phyloP scores from a whole-genome alignment of 148 eudicot genomes.

The Suaeda aralocaspica region DNA sequence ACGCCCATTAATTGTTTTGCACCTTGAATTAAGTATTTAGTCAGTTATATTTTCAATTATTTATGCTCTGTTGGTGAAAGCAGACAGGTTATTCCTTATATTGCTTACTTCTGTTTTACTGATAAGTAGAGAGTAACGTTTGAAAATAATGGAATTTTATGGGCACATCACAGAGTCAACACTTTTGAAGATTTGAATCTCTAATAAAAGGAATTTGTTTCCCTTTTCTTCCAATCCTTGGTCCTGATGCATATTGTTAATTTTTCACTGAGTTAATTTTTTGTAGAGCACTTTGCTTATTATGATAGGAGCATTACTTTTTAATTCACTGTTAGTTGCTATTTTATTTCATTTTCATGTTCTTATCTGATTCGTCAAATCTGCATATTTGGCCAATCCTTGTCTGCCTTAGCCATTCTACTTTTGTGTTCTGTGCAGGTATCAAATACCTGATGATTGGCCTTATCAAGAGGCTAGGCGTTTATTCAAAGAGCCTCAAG shows the following conservation, averaged over 20 bases:
- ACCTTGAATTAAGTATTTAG: not conserved
- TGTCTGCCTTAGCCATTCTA: not conserved
- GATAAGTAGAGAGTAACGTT: not conserved
- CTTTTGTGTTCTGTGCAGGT: constrained; percentile 37
- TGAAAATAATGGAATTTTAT: not conserved
- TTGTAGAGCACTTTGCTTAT: not conserved
- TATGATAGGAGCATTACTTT: not conserved
- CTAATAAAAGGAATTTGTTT: not conserved
- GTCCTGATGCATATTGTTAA: constrained; percentile 1
- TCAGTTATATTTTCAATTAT: not conserved
- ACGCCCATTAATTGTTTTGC: not conserved
- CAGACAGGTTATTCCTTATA: no score
- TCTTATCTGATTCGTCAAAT: not conserved
- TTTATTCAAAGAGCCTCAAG: constrained; percentile 83
- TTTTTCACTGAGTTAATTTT: not conserved
- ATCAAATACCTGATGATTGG: constrained; percentile 91
- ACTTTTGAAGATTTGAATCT: not conserved
- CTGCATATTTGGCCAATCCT: not conserved
- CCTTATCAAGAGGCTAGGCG: constrained; percentile 87
- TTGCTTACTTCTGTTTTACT: not conserved
- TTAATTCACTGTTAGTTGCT: not conserved
- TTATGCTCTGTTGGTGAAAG: not conserved
- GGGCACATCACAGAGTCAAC: not conserved
- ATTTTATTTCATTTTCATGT: not conserved
- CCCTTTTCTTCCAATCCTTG: not conserved